Percentiles rank a stretch among this genome's conserved stretches.
Conservation (phyloP, 495 filamentous ascomycete species). For the Terfezia boudieri region DNA sequence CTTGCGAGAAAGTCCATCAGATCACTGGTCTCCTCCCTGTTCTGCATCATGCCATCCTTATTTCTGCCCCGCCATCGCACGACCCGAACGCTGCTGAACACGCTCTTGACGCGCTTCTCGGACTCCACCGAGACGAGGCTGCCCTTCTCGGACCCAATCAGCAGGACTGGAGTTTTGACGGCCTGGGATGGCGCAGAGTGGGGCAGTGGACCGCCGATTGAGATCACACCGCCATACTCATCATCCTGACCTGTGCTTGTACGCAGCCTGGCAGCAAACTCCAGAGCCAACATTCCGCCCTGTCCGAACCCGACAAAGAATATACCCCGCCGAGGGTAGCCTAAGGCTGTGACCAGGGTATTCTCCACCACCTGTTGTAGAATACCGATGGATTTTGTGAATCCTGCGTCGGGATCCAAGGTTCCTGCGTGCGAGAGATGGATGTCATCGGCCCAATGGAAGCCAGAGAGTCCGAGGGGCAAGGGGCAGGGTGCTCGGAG, state of each 20-base stretch:
- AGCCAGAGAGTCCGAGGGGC: conserved; percentile 52
- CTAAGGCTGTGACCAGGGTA: conserved; percentile 42
- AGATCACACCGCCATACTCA: conserved; percentile 39
- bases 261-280: conserved; percentile 25
- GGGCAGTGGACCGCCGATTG: conserved; percentile 53
- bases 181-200: conserved; percentile 20
- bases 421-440: conserved; percentile 38
- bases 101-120: conserved; percentile 36
- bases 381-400: conserved; percentile 29
- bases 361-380: conserved; percentile 34
- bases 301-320: conserved; percentile 72
- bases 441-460: conserved; percentile 88
- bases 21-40: conserved; percentile 68
- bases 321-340: conserved; percentile 45
- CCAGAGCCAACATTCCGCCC: conserved; percentile 58
- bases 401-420: conserved; percentile 62
- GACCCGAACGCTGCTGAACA: conserved; percentile 52
- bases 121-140: conserved; percentile 39
- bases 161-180: conserved; percentile 46
- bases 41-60: conserved; percentile 67
- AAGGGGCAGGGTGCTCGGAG: conserved; percentile 51
- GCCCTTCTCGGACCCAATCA: conserved; percentile 43
- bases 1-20: conserved; percentile 84
- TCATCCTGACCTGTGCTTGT: conserved; percentile 8
- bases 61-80: conserved; percentile 43